A percentile compares a stretch with the other conserved stretches of the same genome.
Evolutionary conservation across 2,329 filamentous ascomycete genomes (phyloP).

Genomic region (Grosmannia serpens): DNA sequence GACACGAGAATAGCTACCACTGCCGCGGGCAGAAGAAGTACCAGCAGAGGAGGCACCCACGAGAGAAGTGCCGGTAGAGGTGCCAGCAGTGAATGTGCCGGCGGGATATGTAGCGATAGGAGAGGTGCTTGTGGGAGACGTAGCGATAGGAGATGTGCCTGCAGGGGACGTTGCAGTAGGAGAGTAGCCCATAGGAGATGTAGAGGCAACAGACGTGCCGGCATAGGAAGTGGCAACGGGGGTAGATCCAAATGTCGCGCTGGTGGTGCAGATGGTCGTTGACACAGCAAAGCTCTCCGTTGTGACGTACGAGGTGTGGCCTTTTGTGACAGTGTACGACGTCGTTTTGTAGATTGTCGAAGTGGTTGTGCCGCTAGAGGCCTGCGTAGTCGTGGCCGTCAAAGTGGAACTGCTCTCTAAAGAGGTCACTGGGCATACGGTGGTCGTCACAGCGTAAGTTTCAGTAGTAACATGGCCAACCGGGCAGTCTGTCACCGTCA

Average conservation of each 20-base stretch:
- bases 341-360: background rate
- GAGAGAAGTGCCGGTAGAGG: too few species aligned
- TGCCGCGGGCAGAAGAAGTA: background rate
- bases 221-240: background rate
- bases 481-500: constrained; percentile 16
- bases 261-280: constrained; percentile 4
- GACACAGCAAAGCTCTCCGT: background rate
- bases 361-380: background rate
- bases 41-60: background rate
- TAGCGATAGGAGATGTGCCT: background rate
- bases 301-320: background rate
- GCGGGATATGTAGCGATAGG: background rate
- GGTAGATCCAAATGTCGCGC: constrained; percentile 5
- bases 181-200: background rate
- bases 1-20: background rate
- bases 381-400: background rate
- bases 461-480: constrained; percentile 13
- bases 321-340: background rate
- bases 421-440: constrained; percentile 26
- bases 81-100: too few species aligned
- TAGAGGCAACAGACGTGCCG: background rate
- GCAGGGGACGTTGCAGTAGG: background rate
- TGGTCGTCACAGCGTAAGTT: constrained; percentile 22
- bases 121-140: background rate
- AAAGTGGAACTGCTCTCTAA: background rate